Conservation (phyloP, 164 flowering plant genomes). For the Aristolochia fimbriata region DNA sequence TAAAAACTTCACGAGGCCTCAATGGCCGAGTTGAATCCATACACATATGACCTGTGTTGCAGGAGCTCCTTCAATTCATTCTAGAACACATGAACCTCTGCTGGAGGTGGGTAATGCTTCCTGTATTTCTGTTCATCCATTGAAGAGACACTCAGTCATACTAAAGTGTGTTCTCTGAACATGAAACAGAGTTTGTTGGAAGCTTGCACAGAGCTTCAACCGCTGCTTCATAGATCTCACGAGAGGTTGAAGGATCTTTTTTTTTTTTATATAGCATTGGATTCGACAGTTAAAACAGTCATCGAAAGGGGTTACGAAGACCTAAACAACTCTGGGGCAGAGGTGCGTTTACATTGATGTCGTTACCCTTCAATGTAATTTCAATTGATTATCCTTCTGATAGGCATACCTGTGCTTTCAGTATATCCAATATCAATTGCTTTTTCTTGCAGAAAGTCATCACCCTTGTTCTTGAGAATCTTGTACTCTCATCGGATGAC, state of each 20-base stretch:
- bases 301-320: conserved; percentile 92
- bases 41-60: conserved; percentile 14
- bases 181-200: conserved; percentile 73
- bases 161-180: conserved; percentile 4
- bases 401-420: too few species aligned
- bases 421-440: background rate
- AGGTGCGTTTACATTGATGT: conserved; percentile 47
- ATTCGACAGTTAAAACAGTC: conserved; percentile 86
- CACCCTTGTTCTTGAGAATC: conserved; percentile 74
- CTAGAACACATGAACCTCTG: conserved; percentile 61
- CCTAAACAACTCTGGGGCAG: conserved; percentile 70
- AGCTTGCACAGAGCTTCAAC: conserved; percentile 80
- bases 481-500: conserved; percentile 72
- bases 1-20: background rate
- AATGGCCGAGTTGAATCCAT: background rate
- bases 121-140: background rate
- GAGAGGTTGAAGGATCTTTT: conserved; percentile 80
- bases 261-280: conserved; percentile 92
- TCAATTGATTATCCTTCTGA: too few species aligned
- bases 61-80: conserved; percentile 75
- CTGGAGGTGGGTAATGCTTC: conserved; percentile 51
- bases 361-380: background rate
- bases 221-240: conserved; percentile 49
- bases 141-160: too few species aligned
- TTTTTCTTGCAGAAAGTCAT: conserved; percentile 73